Percentiles rank a stretch among this genome's conserved stretches.
Conservation (phyloP, 2,329 filamentous ascomycete species). For the Diplodia intermedia region DNA sequence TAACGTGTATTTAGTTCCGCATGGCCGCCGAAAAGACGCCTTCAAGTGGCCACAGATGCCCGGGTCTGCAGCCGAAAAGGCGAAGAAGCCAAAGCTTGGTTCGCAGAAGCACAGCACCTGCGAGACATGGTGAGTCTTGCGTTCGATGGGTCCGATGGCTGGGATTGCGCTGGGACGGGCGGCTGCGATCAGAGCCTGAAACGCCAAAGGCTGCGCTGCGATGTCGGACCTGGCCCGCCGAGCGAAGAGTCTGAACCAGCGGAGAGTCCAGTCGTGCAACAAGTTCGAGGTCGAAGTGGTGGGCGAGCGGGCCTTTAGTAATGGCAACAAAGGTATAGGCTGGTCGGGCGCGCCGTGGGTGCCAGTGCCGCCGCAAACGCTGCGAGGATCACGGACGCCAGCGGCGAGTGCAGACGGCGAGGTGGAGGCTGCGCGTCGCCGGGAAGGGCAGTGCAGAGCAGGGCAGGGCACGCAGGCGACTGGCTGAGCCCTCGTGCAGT, state of each 20-base stretch:
- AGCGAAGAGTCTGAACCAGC: background rate
- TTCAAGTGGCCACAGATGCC: background rate
- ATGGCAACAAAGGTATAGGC: conserved; percentile 19
- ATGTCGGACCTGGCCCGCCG: background rate
- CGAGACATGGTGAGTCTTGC: background rate
- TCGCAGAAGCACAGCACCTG: background rate
- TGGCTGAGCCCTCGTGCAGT: background rate
- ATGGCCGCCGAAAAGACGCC: background rate
- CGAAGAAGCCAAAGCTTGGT: background rate
- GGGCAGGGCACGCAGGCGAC: background rate
- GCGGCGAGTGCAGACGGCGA: background rate
- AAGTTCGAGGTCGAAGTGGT: background rate
- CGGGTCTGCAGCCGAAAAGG: background rate
- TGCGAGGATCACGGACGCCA: background rate
- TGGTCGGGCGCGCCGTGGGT: background rate
- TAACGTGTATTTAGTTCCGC: background rate
- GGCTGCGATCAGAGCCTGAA: background rate
- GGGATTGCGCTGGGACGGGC: background rate
- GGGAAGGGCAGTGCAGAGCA: background rate
- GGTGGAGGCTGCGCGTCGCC: background rate
- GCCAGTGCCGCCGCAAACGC: background rate
- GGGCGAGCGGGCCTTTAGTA: conserved; percentile 17
- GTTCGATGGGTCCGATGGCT: background rate
- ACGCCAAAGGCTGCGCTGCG: background rate
- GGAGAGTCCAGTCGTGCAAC: background rate